A percentile compares a stretch with the other conserved stretches of the same genome.
Conservation (phyloP, 2,329 filamentous ascomycete genomes). For the Fusarium falciforme region DNA sequence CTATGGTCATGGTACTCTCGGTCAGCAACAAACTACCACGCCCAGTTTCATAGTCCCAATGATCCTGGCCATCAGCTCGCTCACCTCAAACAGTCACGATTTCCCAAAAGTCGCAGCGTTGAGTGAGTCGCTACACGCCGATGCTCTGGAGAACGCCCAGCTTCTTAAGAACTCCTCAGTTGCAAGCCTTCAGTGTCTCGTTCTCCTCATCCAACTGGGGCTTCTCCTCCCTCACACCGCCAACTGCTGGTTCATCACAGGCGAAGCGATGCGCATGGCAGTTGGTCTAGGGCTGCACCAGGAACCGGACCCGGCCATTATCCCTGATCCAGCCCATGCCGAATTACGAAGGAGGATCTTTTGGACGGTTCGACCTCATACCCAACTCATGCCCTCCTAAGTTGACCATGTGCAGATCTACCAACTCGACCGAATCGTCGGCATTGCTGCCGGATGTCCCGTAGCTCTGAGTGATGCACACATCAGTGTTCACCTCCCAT, state of each 20-base stretch:
- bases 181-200: neutral
- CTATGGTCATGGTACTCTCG: neutral
- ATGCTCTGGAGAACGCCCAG: neutral
- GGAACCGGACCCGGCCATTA: conserved; percentile 12
- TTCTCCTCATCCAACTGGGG: conserved; percentile 33
- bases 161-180: neutral
- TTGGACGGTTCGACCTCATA: neutral
- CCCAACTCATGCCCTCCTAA: too few species aligned
- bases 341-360: neutral
- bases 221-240: conserved; percentile 30
- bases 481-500: neutral
- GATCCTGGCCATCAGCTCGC: neutral
- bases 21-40: neutral
- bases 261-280: conserved; percentile 40
- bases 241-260: conserved; percentile 36
- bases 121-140: neutral
- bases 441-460: neutral
- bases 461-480: neutral
- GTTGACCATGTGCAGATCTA: neutral
- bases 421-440: neutral
- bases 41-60: neutral
- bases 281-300: conserved; percentile 38
- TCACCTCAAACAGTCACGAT: neutral
- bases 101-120: neutral
- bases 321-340: neutral